phyloP scores from a whole-genome alignment of 441 rosid species.

The Erodium chrysanthum region DNA sequence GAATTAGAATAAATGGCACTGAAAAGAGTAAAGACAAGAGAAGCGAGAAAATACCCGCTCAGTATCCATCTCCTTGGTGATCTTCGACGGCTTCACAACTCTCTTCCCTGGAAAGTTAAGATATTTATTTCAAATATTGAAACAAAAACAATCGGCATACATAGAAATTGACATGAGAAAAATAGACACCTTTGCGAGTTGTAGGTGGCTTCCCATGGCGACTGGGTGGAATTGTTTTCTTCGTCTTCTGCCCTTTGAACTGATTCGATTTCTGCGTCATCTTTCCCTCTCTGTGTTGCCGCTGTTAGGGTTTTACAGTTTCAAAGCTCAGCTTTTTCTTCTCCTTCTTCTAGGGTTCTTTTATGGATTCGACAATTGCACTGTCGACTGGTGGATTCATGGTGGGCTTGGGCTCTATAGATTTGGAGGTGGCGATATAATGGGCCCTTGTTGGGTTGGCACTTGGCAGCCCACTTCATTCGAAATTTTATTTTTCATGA shows the following conservation, averaged over 20 bases:
- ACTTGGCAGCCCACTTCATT: too few relatives aligned
- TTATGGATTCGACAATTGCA: not conserved
- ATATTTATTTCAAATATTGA: not conserved
- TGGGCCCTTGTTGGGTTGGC: not conserved
- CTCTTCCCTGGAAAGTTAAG: slow-evolving; percentile 47
- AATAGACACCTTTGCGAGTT: slow-evolving; percentile 47
- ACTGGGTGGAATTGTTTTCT: slow-evolving; percentile 50
- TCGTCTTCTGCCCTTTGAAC: slow-evolving; percentile 77
- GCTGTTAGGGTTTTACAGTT: slow-evolving; percentile 20
- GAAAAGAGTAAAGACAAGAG: not conserved
- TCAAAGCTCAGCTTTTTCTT: not conserved
- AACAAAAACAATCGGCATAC: not conserved
- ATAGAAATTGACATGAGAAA: not conserved
- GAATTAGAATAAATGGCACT: not conserved
- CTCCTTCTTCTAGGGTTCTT: not conserved
- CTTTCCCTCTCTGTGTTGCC: slow-evolving; percentile 12
- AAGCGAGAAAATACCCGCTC: slow-evolving; percentile 35
- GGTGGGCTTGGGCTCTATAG: not conserved
- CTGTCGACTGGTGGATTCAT: not conserved
- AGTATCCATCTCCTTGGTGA: slow-evolving; percentile 52
- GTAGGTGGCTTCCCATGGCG: slow-evolving; percentile 63
- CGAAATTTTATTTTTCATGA: too few relatives aligned
- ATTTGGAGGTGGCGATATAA: too few relatives aligned
- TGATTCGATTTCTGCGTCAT: slow-evolving; percentile 77
- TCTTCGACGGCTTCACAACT: slow-evolving; percentile 56